phyloP scores from a whole-genome alignment of 225 moss, liverwort and hornwort genomes.

The Sphagnum contortum region DNA sequence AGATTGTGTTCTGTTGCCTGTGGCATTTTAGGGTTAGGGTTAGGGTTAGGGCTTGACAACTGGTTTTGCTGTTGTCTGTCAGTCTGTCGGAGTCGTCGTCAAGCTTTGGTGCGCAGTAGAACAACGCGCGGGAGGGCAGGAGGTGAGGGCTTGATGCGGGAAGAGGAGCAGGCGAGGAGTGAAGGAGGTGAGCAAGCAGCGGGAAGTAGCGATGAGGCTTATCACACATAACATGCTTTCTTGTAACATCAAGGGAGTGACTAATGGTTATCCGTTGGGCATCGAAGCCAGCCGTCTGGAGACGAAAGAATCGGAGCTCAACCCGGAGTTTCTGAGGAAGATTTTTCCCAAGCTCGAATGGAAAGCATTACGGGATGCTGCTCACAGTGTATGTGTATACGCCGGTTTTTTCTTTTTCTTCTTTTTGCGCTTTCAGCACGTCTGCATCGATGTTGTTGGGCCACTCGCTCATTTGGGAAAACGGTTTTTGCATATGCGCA shows the following conservation, averaged over 20 bases:
- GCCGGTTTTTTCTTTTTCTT: neutral
- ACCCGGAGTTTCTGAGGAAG: slow-evolving; percentile 74
- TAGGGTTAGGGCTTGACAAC: too few relatives aligned
- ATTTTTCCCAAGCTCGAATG: slow-evolving; percentile 88
- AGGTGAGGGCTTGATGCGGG: too few relatives aligned
- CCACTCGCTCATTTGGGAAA: neutral
- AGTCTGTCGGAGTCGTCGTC: too few relatives aligned
- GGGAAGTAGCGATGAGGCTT: slow-evolving; percentile 50
- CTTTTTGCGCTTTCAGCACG: neutral
- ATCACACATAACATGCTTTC: slow-evolving; percentile 95
- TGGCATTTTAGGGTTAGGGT: too few relatives aligned
- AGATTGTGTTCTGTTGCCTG: too few relatives aligned
- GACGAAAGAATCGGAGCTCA: slow-evolving; percentile 75
- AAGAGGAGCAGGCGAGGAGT: too few relatives aligned
- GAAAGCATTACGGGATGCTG: slow-evolving; percentile 91
- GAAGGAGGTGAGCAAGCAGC: too few relatives aligned
- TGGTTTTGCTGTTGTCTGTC: too few relatives aligned
- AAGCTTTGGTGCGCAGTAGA: too few relatives aligned
- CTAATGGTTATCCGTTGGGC: slow-evolving; percentile 73
- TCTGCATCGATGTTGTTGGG: neutral
- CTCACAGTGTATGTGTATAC: slow-evolving; percentile 35
- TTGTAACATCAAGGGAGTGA: slow-evolving; percentile 95
- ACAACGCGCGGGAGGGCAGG: too few relatives aligned
- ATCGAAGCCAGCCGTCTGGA: slow-evolving; percentile 65
- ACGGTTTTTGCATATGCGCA: neutral